Conservation (phyloP, 768 basidiomycete species). For the Tremella fuciformis region DNA sequence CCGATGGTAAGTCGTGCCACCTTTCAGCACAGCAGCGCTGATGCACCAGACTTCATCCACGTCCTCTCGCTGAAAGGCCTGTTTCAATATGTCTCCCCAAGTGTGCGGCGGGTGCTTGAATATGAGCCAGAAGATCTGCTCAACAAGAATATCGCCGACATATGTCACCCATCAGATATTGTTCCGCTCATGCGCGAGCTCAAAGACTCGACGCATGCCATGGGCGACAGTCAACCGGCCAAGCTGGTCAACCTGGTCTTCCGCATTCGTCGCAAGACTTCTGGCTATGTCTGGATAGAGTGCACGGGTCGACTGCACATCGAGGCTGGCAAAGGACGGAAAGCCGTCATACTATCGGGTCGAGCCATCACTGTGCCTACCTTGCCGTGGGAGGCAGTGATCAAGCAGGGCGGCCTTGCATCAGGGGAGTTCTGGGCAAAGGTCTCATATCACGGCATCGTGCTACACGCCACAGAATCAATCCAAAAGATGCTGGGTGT, state of each 20-base stretch:
- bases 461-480: conserved; percentile 51
- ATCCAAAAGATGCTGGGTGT: conserved; percentile 48
- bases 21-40: conserved; percentile 1
- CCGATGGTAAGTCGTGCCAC: conserved; percentile 47
- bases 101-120: conserved; percentile 72
- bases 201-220: conserved; percentile 58
- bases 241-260: conserved; percentile 75
- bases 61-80: conserved; percentile 88
- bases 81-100: conserved; percentile 87
- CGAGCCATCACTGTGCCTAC: conserved; percentile 67
- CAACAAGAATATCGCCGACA: conserved; percentile 71
- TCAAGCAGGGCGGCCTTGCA: conserved; percentile 58
- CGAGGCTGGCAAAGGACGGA: conserved; percentile 89
- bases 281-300: conserved; percentile 81
- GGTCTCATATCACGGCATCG: conserved; percentile 53
- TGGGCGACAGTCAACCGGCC: conserved; percentile 36
- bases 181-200: conserved; percentile 88
- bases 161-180: conserved; percentile 84
- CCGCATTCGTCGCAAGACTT: conserved; percentile 68
- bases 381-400: conserved; percentile 63
- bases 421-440: conserved; percentile 55
- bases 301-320: conserved; percentile 81
- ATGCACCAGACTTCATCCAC: conserved; percentile 68
- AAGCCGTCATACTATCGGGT: conserved; percentile 87
- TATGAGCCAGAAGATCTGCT: conserved; percentile 82